Conservation (phyloP, 805 yeast species). For the Candida odintsovae region DNA sequence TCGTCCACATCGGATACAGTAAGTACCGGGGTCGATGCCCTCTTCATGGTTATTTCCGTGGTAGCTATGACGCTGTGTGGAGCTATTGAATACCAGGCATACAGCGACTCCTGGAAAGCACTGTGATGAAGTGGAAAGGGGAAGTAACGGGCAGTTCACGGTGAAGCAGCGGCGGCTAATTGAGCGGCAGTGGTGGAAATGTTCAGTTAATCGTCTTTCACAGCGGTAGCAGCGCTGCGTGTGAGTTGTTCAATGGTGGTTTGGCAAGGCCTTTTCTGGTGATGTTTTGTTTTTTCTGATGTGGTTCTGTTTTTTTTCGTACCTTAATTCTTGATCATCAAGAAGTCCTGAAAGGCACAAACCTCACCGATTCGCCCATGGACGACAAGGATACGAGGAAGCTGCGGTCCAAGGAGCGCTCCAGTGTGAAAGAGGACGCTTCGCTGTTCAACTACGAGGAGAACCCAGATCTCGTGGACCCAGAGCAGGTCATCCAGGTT, state of each 20-base stretch:
- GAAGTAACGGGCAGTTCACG: neutral
- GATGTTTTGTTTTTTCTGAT: too few relatives aligned
- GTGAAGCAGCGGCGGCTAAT: neutral
- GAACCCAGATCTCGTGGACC: slow-evolving; percentile 12
- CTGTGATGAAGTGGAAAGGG: neutral
- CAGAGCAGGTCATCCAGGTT: slow-evolving; percentile 6
- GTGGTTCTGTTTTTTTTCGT: neutral
- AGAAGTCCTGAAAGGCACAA: too few relatives aligned
- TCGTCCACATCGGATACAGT: neutral
- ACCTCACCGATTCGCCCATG: neutral
- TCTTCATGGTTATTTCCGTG: neutral
- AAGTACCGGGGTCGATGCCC: neutral
- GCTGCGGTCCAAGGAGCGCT: slow-evolving; percentile 15
- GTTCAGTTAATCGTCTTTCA: neutral
- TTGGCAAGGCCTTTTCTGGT: neutral
- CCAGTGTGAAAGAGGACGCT: slow-evolving; percentile 12
- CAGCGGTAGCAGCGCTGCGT: neutral
- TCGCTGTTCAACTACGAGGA: slow-evolving; percentile 24
- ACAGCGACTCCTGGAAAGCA: neutral
- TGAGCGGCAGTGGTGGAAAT: neutral
- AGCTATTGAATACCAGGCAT: neutral
- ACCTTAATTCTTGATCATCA: neutral
- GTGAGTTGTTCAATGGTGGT: neutral
- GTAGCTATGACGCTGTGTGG: neutral
- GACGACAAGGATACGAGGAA: slow-evolving; percentile 5